phyloP scores from a whole-genome alignment of 768 basidiomycete genomes.

The Lactifluus piperatus region DNA sequence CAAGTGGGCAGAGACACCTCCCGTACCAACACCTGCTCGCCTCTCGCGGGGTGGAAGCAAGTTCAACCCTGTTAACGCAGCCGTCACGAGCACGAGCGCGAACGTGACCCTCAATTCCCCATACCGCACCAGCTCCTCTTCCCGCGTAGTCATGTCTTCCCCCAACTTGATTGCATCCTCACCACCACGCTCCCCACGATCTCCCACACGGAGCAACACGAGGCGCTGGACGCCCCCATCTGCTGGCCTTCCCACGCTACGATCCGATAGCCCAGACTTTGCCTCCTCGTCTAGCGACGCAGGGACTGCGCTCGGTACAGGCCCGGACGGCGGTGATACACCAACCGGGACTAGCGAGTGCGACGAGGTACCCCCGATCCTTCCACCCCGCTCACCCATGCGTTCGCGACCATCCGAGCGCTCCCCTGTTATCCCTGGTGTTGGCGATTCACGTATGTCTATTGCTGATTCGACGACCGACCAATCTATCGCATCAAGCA shows the following conservation, averaged over 20 bases:
- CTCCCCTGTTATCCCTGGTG: neutral
- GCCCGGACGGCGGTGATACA: slow-evolving; percentile 20
- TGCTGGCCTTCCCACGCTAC: slow-evolving; percentile 12
- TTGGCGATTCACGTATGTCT: slow-evolving; percentile 19
- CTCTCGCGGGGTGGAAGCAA: slow-evolving; percentile 31
- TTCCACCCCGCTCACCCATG: slow-evolving; percentile 45
- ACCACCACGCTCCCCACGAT: neutral
- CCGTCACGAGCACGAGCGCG: slow-evolving; percentile 27
- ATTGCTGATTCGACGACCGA: slow-evolving; percentile 39
- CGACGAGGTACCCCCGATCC: slow-evolving; percentile 34
- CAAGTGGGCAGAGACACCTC: slow-evolving; percentile 49
- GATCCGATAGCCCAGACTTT: slow-evolving; percentile 7
- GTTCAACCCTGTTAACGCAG: slow-evolving; percentile 26
- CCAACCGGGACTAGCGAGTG: slow-evolving; percentile 25
- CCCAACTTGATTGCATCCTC: slow-evolving; percentile 43
- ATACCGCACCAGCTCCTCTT: slow-evolving; percentile 22
- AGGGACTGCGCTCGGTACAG: slow-evolving; percentile 24
- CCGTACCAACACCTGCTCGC: slow-evolving; percentile 38
- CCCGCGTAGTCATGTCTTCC: slow-evolving; percentile 49
- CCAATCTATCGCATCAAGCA: slow-evolving; percentile 57
- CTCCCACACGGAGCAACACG: slow-evolving; percentile 20
- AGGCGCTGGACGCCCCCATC: slow-evolving; percentile 7
- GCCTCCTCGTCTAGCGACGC: slow-evolving; percentile 16
- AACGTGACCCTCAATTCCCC: slow-evolving; percentile 19
- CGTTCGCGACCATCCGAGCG: slow-evolving; percentile 31